phyloP scores from a whole-genome alignment of 2,329 filamentous ascomycete species.

The Colletotrichum karsti region DNA sequence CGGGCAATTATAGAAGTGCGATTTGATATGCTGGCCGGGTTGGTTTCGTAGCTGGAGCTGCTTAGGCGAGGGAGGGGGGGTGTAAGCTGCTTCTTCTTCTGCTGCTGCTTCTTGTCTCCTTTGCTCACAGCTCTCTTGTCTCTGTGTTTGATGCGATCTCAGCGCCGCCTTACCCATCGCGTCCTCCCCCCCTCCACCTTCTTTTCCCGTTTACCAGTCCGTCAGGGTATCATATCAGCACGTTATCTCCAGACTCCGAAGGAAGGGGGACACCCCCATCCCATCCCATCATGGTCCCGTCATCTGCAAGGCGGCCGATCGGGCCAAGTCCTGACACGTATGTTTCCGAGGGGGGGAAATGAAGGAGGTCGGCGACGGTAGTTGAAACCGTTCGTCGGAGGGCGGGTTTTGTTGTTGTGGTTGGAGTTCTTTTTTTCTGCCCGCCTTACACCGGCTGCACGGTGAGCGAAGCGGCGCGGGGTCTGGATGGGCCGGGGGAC shows the following conservation, averaged over 20 bases:
- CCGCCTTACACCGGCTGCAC: slow-evolving; percentile 18
- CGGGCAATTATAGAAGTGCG: slow-evolving; percentile 1
- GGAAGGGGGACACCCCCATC: not conserved
- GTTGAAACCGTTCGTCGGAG: slow-evolving; percentile 2
- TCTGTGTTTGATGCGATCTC: not conserved
- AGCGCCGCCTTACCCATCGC: too few relatives aligned
- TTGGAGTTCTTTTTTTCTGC: not conserved
- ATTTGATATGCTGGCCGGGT: not conserved
- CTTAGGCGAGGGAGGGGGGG: not conserved
- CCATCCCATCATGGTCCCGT: too few relatives aligned
- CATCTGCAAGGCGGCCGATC: slow-evolving; percentile 3
- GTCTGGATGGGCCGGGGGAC: not conserved
- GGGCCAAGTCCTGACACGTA: slow-evolving; percentile 4
- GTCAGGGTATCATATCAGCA: slow-evolving; percentile 5
- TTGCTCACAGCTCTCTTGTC: not conserved
- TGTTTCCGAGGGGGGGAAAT: not conserved
- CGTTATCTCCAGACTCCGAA: slow-evolving; percentile 1
- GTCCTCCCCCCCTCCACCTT: too few relatives aligned
- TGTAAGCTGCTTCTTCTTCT: not conserved
- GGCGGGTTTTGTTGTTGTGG: not conserved
- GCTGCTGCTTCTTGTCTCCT: slow-evolving; percentile 11
- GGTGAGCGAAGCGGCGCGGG: not conserved
- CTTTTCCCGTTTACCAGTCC: not conserved
- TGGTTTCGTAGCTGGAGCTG: not conserved
- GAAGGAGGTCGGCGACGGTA: not conserved